Evolutionary conservation across 306 rosid species (phyloP), one percentile per base, ranked within the genome.

Genomic region (Castanospermum australe): DNA sequence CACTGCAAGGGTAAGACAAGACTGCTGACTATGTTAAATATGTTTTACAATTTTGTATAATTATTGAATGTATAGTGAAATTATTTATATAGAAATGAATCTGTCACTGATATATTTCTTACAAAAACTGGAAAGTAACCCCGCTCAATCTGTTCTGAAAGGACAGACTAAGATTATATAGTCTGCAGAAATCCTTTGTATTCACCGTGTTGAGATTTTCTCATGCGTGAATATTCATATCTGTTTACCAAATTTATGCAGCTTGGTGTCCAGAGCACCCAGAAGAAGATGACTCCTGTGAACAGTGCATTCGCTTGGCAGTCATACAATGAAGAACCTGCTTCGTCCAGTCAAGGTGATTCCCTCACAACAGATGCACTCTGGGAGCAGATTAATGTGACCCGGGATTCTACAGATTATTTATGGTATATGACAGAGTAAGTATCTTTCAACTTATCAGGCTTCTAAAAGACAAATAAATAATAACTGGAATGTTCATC

Each of bases 371-470:
- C 79, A 15, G 0, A n/a, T 79, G 89, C 88, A 47, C 97, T 94
- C 71, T 83, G 87, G 81, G 98, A 94, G 81, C 97, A 94, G 83
- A 64, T 94, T 82, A 86, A 78, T 5, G 52, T 89, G 75, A 92
- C 98, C 17, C 63, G 87, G 28, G 98, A 92, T 84, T 65, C 86
- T 17, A 76, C 89, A 14, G 98, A 94, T 73, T 94, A 94, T 75
- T 67, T 94, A 62, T 94, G 98, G 98, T 94, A 94, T 75, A 80
- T 89, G 79, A 90, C 98, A 72, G 93, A 91, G 98, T 92, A 87
- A 83, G 84, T 32, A 70, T 71, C 80, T 69, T 65, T 63, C 68
- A 73, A 78, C 67, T 48, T 20, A 39, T 62, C 68, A 55, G 73
- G 55, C 59, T 32, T 61, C 21, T 56, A 22, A 51, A 10, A 36